Evolutionary conservation across 352 stramenopile species (phyloP).

Genomic region (Globisporangium irregulare): DNA sequence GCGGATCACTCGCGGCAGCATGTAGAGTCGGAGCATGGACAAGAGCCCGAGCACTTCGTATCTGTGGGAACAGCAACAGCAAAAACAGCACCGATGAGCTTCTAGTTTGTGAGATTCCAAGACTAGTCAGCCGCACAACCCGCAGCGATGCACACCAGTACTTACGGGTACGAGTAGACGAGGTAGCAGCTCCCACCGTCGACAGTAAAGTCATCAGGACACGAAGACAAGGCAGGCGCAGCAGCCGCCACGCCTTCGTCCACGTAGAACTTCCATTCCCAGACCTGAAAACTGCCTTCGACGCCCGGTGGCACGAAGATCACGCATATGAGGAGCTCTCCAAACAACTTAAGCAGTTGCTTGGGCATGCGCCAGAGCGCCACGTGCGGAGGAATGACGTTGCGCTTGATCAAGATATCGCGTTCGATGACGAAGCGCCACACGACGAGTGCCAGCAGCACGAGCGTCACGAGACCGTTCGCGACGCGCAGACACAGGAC

Average conservation of each 20-base stretch:
- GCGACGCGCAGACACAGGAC: conserved; percentile 40
- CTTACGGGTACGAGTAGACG: conserved; percentile 66
- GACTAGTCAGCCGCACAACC: background rate
- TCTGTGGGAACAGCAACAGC: conserved; percentile 20
- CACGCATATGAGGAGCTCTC: conserved; percentile 48
- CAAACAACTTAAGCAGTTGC: conserved; percentile 34
- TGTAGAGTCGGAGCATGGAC: conserved; percentile 68
- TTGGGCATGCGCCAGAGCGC: conserved; percentile 48
- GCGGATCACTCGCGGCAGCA: conserved; percentile 68
- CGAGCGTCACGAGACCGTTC: conserved; percentile 42
- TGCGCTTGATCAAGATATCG: conserved; percentile 60
- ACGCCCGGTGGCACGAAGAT: conserved; percentile 58
- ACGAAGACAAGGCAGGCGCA: conserved; percentile 15
- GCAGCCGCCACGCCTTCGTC: conserved; percentile 18
- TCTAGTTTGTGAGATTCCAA: background rate
- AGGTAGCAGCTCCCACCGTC: conserved; percentile 52
- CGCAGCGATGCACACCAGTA: background rate
- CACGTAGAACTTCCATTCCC: conserved; percentile 69
- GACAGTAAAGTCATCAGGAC: conserved; percentile 31
- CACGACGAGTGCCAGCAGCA: conserved; percentile 49
- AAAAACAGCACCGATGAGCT: background rate
- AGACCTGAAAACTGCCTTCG: conserved; percentile 44
- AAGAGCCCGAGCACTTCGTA: conserved; percentile 69
- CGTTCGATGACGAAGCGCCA: conserved; percentile 56
- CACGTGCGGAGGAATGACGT: conserved; percentile 50